Conservation (phyloP, 164 flowering plant species). For the Macadamia integrifolia region DNA sequence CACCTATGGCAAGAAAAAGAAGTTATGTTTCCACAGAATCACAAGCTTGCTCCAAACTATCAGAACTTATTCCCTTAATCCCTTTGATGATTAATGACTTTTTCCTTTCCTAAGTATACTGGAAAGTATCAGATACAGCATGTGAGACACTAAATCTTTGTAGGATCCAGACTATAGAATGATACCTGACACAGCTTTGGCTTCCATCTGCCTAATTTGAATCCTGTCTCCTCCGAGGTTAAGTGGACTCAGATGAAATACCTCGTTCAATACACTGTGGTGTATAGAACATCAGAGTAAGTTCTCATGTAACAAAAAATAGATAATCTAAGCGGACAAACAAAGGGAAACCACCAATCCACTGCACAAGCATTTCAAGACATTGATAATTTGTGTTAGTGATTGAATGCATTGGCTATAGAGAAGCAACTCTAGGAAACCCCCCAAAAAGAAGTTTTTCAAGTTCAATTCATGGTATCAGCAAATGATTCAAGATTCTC, state of each 20-base stretch:
- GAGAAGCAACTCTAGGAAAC: too few species aligned
- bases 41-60: too few species aligned
- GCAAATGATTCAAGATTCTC: too few species aligned
- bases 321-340: neutral
- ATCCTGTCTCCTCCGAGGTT: neutral
- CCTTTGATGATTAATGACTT: neutral
- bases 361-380: neutral
- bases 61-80: too few species aligned
- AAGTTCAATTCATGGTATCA: too few species aligned
- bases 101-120: neutral
- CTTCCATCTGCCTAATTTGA: neutral
- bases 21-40: too few species aligned
- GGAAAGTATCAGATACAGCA: neutral
- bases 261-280: neutral
- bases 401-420: too few species aligned
- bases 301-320: neutral
- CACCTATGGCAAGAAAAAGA: too few species aligned
- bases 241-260: neutral
- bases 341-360: neutral
- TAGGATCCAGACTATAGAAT: neutral
- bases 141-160: neutral
- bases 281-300: neutral
- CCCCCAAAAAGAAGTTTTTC: too few species aligned
- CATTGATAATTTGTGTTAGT: too few species aligned
- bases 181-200: neutral